These are phyloP conservation scores for Diaporthe destruens DNA, from an alignment of 2,329 filamentous ascomycete genomes.

Conservation along the genomic window DNA sequence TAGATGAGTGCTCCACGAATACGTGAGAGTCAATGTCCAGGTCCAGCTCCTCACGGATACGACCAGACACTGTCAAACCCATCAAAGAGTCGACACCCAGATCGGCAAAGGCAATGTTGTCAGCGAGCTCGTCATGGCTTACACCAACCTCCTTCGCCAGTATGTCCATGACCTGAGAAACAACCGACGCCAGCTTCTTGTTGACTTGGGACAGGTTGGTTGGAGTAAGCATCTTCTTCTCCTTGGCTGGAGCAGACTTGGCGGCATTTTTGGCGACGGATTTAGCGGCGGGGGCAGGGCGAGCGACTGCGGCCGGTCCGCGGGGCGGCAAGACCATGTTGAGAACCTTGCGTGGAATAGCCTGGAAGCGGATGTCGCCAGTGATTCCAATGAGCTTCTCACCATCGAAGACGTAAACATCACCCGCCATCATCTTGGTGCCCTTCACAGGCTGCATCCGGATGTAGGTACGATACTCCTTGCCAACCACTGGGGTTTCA, in stretches of 20 bases:
- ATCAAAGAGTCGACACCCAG: slow-evolving; percentile 74
- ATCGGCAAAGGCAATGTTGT: slow-evolving; percentile 68
- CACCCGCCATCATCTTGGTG: slow-evolving; percentile 65
- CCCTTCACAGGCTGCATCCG: slow-evolving; percentile 68
- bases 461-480: slow-evolving; percentile 68
- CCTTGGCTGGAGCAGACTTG: slow-evolving; percentile 48
- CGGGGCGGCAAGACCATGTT: slow-evolving; percentile 76
- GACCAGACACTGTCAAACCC: slow-evolving; percentile 67
- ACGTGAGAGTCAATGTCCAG: slow-evolving; percentile 65
- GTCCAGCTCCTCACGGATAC: slow-evolving; percentile 69
- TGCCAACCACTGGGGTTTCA: slow-evolving; percentile 58
- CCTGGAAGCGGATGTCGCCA: slow-evolving; percentile 74
- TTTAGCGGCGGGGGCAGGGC: slow-evolving; percentile 50
- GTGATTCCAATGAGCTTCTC: slow-evolving; percentile 62
- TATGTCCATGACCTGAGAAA: slow-evolving; percentile 63
- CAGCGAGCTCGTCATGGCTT: slow-evolving; percentile 65
- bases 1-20: slow-evolving; percentile 66
- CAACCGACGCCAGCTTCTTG: slow-evolving; percentile 63
- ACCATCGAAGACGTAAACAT: slow-evolving; percentile 67
- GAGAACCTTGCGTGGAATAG: slow-evolving; percentile 74
- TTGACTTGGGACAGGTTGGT: slow-evolving; percentile 63
- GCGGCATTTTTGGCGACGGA: slow-evolving; percentile 44
- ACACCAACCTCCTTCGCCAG: slow-evolving; percentile 70
- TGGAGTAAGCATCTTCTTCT: slow-evolving; percentile 60
- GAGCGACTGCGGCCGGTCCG: slow-evolving; percentile 54